phyloP scores from a whole-genome alignment of 257 asterid species.

The Marsdenia floribunda region DNA sequence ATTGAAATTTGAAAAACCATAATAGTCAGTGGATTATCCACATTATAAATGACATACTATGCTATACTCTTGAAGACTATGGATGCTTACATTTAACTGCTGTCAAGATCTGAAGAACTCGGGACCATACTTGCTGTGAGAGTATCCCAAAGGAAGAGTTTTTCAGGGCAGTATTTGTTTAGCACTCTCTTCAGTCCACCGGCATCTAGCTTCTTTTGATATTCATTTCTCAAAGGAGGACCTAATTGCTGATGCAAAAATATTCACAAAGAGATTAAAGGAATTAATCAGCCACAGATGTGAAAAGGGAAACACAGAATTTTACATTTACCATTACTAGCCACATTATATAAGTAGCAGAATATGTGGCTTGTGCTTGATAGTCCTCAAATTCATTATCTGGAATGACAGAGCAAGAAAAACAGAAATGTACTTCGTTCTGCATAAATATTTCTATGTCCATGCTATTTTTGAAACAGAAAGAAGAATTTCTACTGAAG shows the following conservation, averaged over 20 bases:
- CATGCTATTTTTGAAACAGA: conserved; percentile 16
- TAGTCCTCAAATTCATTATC: conserved; percentile 67
- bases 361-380: conserved; percentile 64
- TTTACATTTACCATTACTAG: conserved; percentile 52
- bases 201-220: conserved; percentile 33
- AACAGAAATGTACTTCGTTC: conserved; percentile 45
- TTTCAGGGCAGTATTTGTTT: conserved; percentile 35
- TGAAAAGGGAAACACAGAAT: background rate
- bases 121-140: conserved; percentile 9
- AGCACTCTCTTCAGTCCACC: conserved; percentile 38
- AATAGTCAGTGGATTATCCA: background rate
- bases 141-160: conserved; percentile 54
- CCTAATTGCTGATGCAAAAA: conserved; percentile 49
- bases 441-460: conserved; percentile 30
- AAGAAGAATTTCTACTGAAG: conserved; percentile 20
- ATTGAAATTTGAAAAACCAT: background rate
- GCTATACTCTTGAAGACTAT: background rate
- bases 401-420: conserved; percentile 47
- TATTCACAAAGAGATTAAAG: background rate
- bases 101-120: background rate
- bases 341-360: conserved; percentile 81
- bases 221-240: conserved; percentile 34
- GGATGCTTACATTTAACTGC: background rate
- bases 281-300: background rate
- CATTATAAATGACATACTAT: background rate